Evolutionary conservation across 495 filamentous ascomycete species (phyloP), one percentile per base, ranked within the genome.

Genomic region (Arthonia radiata): DNA sequence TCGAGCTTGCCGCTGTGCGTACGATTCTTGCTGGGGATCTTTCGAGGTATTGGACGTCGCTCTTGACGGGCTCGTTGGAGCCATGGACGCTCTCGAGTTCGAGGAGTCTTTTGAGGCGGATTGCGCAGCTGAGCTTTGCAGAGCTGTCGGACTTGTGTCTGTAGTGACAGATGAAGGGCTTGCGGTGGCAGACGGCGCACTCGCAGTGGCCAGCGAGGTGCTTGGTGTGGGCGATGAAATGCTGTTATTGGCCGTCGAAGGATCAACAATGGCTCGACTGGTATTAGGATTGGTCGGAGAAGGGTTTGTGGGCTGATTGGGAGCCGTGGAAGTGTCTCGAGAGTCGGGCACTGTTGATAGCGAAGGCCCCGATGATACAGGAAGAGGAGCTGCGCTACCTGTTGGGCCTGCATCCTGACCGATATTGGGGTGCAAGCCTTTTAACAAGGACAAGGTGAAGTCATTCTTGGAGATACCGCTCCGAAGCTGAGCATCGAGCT

Each of bases 401-500:
- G n/a, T n/a, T n/a, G n/a, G n/a, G n/a, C n/a, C n/a, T n/a, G n/a
- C n/a, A n/a, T n/a, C n/a, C n/a, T n/a, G n/a, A n/a, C n/a, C n/a
- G n/a, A n/a, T n/a, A n/a, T n/a, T n/a, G n/a, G n/a, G n/a, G n/a
- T n/a, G n/a, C n/a, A n/a, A n/a, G n/a, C n/a, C n/a, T n/a, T n/a
- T n/a, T n/a, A n/a, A n/a, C 8, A 74, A 28, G 6, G 69, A 56
- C 18, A 37, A 43, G 18, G 53, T 34, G 24, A 76, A 69, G 5
- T 65, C 61, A 7, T 63, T 59, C 32, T 60, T 70, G 12, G 53
- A 41, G 2, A 61, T 51, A 3, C 65, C 63, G 12, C 34, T 74
- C 73, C 40, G n/a, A n/a, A n/a, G n/a, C n/a, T n/a, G n/a, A n/a
- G 74, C 67, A 30, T 65, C 59, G 12, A 73, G 38, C 31, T 60